A percentile compares a stretch with the other conserved stretches of the same genome.
Evolutionary conservation across 78 protist species (phyloP).

Genomic region (Speleostelium caveatum): DNA sequence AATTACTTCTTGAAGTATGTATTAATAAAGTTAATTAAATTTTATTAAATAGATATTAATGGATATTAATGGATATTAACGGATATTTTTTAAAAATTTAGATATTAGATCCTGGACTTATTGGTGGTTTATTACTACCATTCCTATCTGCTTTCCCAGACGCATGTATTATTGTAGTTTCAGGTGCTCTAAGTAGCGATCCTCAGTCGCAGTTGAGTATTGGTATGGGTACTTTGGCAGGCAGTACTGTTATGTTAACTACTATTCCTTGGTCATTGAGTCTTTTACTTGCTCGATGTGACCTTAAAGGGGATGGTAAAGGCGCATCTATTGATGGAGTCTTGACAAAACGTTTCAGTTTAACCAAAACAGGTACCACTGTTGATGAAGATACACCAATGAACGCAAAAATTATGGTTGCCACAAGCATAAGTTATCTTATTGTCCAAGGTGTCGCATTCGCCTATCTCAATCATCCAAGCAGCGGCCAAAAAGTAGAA

Average conservation of each 20-base stretch:
- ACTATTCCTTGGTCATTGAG: constrained; percentile 90
- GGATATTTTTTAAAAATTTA: neutral
- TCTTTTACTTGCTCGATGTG: constrained; percentile 34
- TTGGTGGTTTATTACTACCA: constrained; percentile 91
- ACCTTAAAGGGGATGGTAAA: neutral
- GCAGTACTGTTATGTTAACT: constrained; percentile 92
- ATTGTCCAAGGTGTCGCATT: constrained; percentile 88
- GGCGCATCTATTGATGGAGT: constrained; percentile 42
- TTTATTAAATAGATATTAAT: neutral
- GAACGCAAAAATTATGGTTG: constrained; percentile 74
- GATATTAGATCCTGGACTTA: constrained; percentile 74
- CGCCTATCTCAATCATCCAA: constrained; percentile 46
- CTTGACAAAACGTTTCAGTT: neutral
- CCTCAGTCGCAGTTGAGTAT: constrained; percentile 89
- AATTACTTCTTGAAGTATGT: constrained; percentile 78
- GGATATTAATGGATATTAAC: neutral
- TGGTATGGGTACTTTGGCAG: constrained; percentile 96
- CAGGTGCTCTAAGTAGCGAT: constrained; percentile 84
- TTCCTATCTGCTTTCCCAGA: constrained; percentile 95
- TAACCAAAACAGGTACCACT: constrained; percentile 44
- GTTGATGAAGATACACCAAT: constrained; percentile 78
- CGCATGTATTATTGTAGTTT: constrained; percentile 88
- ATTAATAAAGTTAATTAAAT: neutral
- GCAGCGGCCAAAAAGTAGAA: constrained; percentile 15
- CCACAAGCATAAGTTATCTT: constrained; percentile 59